Percentiles rank a stretch among this genome's conserved stretches.
These are phyloP conservation scores for Ordospora pajunii DNA, from an alignment of 371 early-diverging fungal species.

Conservation along the genomic window DNA sequence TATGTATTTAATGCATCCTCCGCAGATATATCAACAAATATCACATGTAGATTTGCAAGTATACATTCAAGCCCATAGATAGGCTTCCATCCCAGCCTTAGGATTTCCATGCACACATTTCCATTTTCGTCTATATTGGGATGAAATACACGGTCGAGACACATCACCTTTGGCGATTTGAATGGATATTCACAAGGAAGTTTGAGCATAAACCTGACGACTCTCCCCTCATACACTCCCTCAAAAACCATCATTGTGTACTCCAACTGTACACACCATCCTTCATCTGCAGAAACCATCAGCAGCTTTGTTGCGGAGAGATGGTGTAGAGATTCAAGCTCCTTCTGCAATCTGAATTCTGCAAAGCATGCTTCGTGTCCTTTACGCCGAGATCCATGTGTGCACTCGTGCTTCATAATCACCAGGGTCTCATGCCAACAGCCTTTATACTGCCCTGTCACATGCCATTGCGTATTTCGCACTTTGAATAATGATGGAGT, in stretches of 20 bases:
- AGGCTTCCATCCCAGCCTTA: conserved; percentile 56
- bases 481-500: not conserved
- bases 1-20: conserved; percentile 57
- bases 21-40: conserved; percentile 47
- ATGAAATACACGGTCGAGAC: conserved; percentile 49
- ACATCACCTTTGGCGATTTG: conserved; percentile 51
- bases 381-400: too few species aligned
- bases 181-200: conserved; percentile 58
- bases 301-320: not conserved
- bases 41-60: conserved; percentile 40
- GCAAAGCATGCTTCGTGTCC: not conserved
- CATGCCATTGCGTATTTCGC: not conserved
- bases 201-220: conserved; percentile 20
- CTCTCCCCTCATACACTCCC: conserved; percentile 13
- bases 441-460: not conserved
- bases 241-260: not conserved
- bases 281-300: not conserved
- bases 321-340: not conserved
- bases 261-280: not conserved
- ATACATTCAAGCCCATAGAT: conserved; percentile 47
- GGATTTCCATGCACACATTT: conserved; percentile 56
- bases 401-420: too few species aligned
- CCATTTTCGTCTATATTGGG: conserved; percentile 57
- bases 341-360: conserved; percentile 12
- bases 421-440: not conserved